phyloP scores from a whole-genome alignment of 1,139 yeast genomes.

The Pichia sp. region DNA sequence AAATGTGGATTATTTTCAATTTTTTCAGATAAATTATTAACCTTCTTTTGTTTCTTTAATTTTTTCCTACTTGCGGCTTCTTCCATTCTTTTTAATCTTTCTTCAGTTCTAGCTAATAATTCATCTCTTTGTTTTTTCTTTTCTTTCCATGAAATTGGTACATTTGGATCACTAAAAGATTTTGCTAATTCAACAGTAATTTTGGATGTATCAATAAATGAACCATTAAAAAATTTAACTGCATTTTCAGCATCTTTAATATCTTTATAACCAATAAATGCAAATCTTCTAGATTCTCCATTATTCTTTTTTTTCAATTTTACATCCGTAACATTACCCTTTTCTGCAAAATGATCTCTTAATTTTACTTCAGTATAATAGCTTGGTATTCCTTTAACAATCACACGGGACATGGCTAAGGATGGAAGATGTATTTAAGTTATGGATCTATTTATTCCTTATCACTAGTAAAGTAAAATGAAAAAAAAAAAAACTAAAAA shows the following conservation, averaged over 20 bases:
- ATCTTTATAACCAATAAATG: slow-evolving; percentile 79
- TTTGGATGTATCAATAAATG: slow-evolving; percentile 78
- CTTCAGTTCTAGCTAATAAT: slow-evolving; percentile 50
- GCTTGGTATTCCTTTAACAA: slow-evolving; percentile 88
- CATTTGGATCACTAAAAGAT: slow-evolving; percentile 73
- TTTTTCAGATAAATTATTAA: slow-evolving; percentile 44
- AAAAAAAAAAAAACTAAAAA: too few species aligned
- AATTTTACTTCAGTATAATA: slow-evolving; percentile 74
- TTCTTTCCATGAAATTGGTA: slow-evolving; percentile 68
- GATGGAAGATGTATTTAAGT: too few species aligned
- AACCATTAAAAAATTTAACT: slow-evolving; percentile 63
- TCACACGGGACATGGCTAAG: slow-evolving; percentile 71
- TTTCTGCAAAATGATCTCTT: slow-evolving; percentile 55
- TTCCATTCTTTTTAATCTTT: slow-evolving; percentile 41
- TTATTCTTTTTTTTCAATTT: slow-evolving; percentile 71
- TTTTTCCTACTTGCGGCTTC: slow-evolving; percentile 32
- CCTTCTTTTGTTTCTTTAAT: slow-evolving; percentile 20
- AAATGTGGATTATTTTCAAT: slow-evolving; percentile 62
- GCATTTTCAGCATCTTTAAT: slow-evolving; percentile 73
- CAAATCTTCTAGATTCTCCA: slow-evolving; percentile 90
- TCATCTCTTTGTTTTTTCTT: slow-evolving; percentile 51
- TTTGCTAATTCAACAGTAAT: slow-evolving; percentile 79
- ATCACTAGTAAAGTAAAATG: too few species aligned
- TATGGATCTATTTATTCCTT: too few species aligned
- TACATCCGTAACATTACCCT: slow-evolving; percentile 66